Conservation (phyloP, 2,329 filamentous ascomycete species). For the Cercospora canescens region DNA sequence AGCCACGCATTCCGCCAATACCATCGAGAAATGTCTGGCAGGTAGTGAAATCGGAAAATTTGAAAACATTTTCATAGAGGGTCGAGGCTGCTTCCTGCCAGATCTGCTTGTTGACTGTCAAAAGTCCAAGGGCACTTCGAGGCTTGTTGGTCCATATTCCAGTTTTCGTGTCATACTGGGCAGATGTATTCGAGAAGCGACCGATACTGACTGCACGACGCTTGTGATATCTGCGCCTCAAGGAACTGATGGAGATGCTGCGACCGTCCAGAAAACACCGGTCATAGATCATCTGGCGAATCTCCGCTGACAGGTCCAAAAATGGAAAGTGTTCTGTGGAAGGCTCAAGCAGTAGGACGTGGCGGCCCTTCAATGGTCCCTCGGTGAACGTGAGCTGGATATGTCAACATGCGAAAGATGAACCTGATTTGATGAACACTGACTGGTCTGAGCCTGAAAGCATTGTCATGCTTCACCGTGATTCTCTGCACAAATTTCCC, state of each 20-base stretch:
- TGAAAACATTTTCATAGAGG: conserved; percentile 7
- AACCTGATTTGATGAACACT: not conserved
- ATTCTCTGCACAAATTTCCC: not conserved
- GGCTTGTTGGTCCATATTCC: not conserved
- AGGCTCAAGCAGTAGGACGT: conserved; percentile 21
- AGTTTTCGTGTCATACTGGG: not conserved
- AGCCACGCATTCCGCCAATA: conserved; percentile 6
- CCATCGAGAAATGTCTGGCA: not conserved
- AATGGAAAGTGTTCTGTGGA: conserved; percentile 18
- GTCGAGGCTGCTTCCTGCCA: not conserved
- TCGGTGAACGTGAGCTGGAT: conserved; percentile 13
- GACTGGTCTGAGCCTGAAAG: conserved; percentile 14
- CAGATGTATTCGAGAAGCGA: not conserved
- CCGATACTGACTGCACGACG: not conserved
- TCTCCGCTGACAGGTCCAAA: conserved; percentile 22
- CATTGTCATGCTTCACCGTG: conserved; percentile 5
- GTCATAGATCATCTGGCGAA: conserved; percentile 25
- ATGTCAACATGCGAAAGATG: not conserved
- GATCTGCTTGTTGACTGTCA: conserved; percentile 11
- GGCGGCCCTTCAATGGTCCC: conserved; percentile 17
- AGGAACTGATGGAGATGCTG: not conserved
- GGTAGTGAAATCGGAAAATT: not conserved
- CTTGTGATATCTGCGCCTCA: not conserved
- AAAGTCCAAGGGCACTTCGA: not conserved
- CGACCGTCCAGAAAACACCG: conserved; percentile 8